phyloP scores from a whole-genome alignment of 371 early-diverging fungal genomes.

The Mucor mucedo region DNA sequence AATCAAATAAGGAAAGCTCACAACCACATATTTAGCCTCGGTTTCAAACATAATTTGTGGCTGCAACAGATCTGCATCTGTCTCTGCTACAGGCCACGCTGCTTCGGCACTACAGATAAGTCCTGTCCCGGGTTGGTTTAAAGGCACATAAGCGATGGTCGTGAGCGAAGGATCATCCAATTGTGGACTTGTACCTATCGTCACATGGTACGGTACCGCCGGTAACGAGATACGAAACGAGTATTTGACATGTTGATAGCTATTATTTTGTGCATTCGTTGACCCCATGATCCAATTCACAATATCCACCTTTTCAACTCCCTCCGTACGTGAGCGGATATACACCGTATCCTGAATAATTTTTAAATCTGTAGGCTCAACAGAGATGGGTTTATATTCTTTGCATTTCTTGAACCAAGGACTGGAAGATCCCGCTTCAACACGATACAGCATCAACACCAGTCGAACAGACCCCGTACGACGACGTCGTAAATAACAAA shows the following conservation, averaged over 20 bases:
- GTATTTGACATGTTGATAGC: constrained; percentile 2
- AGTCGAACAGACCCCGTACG: constrained; percentile 27
- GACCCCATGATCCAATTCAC: constrained; percentile 14
- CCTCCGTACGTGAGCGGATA: constrained; percentile 19
- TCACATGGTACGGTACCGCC: neutral
- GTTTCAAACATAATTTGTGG: constrained; percentile 35
- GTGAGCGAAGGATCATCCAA: constrained; percentile 15
- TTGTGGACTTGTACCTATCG: neutral
- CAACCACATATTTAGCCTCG: constrained; percentile 23
- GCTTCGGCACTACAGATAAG: constrained; percentile 19
- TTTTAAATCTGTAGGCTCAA: constrained; percentile 20
- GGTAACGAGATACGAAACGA: constrained; percentile 14
- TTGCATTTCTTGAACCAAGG: constrained; percentile 21
- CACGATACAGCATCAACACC: constrained; percentile 21
- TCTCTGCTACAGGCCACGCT: constrained; percentile 17
- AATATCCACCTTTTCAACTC: constrained; percentile 20
- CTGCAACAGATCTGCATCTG: constrained; percentile 18
- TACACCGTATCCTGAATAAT: constrained; percentile 20
- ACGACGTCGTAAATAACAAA: constrained; percentile 26
- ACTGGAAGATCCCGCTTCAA: neutral
- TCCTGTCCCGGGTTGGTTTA: constrained; percentile 17
- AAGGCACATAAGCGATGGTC: constrained; percentile 14
- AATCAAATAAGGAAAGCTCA: constrained; percentile 43
- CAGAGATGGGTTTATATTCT: constrained; percentile 23
- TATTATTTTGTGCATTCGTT: neutral